These are phyloP conservation scores for Zygoascus tannicola DNA, from an alignment of 805 yeast species.

Conservation along the genomic window DNA sequence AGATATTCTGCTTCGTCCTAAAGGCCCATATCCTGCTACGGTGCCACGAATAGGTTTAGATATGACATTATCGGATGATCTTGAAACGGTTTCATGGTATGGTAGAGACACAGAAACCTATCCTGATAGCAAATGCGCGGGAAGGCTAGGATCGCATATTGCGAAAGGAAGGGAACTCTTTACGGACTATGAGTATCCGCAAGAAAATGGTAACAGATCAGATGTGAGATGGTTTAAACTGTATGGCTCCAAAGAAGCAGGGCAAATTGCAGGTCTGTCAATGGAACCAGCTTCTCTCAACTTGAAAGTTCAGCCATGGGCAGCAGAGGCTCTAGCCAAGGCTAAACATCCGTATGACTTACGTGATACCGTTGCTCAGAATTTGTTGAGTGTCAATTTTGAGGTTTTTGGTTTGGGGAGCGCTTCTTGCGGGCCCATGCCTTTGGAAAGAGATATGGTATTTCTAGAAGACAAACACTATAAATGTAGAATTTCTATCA, in stretches of 20 bases:
- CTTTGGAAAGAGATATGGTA: slow-evolving; percentile 13
- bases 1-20: slow-evolving; percentile 10
- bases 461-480: slow-evolving; percentile 1
- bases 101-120: slow-evolving; percentile 32
- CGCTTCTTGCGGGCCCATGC: slow-evolving; percentile 26
- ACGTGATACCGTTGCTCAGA: slow-evolving; percentile 6
- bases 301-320: slow-evolving; percentile 14
- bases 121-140: slow-evolving; percentile 26
- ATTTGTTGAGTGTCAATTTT: slow-evolving; percentile 20
- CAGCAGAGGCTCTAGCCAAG: slow-evolving; percentile 11
- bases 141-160: slow-evolving; percentile 21
- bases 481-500: neutral
- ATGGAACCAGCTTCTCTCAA: slow-evolving; percentile 3
- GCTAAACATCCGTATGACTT: slow-evolving; percentile 24
- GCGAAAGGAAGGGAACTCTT: slow-evolving; percentile 16
- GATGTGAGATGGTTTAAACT: slow-evolving; percentile 25
- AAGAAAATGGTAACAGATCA: slow-evolving; percentile 31
- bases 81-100: slow-evolving; percentile 25
- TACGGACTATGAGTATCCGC: slow-evolving; percentile 29
- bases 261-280: slow-evolving; percentile 7
- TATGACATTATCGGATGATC: slow-evolving; percentile 19
- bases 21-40: slow-evolving; percentile 19
- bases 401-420: slow-evolving; percentile 24
- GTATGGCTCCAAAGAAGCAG: neutral
- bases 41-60: slow-evolving; percentile 32